Evolutionary conservation across 23 red algal genomes (phyloP), one percentile per base, ranked within the genome.

Genomic region (Porphyridium purpureum): DNA sequence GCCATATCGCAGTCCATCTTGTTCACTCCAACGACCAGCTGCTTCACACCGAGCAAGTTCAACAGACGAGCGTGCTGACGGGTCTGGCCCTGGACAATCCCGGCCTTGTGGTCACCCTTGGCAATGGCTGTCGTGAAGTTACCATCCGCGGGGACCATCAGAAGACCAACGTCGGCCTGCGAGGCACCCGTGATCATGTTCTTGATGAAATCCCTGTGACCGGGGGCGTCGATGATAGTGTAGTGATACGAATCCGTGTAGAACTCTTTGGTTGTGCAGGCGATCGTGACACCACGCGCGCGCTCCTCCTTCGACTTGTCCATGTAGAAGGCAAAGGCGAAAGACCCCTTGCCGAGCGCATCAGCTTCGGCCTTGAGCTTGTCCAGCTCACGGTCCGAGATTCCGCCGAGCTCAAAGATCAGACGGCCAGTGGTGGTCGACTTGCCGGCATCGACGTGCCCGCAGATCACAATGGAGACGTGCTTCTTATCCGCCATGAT

Each of bases 291-390:
- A 22, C 70, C 70, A 40, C 70, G 70, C 31, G 46, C 70, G 4
- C 57, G 41, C 56, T 76, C 70, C 22, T 33, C 70, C 23, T 67
- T 67, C 3, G 52, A 32, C 29, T 66, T 66, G 35, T 76, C 70
- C 59, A 76, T 32, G 27, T 50, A 30, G 35, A 52, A 74, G 4
- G 69, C 69, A 48, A 61, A 74, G n/a, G 60, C 61, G 69, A 74
- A 74, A 5, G 90, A 98, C 31, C 82, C 90, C 67, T 98, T 98
- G 58, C 90, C 90, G 57, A 98, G 75, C 60, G 75, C 90, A 34
- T 69, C 77, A 6, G 90, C 90, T 49, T 98, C 90, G 69, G 85
- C 77, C 73, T 98, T 76, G 31, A 98, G 72, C 74, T 98, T 98
- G 11, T 44, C 38, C 11, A 44, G 11, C 11, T 24, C 49, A 26